These are phyloP conservation scores for Globisporangium splendens DNA, from an alignment of 352 stramenopile species.

Conservation along the genomic window DNA sequence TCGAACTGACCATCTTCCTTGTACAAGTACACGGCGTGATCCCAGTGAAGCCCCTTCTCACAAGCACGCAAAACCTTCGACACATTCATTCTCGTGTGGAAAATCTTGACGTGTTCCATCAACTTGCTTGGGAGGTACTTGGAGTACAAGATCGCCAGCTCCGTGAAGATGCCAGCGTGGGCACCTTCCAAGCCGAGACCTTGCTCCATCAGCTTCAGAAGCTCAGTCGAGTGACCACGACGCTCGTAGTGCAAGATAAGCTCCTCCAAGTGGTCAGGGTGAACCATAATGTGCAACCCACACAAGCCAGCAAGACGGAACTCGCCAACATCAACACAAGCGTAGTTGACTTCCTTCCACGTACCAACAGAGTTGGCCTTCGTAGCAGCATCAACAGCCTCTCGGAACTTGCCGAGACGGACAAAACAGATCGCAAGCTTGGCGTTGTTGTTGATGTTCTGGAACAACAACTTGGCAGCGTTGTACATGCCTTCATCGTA, in stretches of 20 bases:
- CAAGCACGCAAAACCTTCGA: constrained; percentile 97
- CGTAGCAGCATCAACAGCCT: constrained; percentile 98
- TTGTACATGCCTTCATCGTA: constrained; percentile 99
- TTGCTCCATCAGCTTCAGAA: constrained; percentile 98
- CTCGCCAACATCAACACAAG: constrained; percentile 97
- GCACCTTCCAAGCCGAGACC: constrained; percentile 98
- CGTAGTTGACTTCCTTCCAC: constrained; percentile 99
- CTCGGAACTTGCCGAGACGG: constrained; percentile 97
- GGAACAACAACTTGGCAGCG: constrained; percentile 98
- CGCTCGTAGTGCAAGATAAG: constrained; percentile 99
- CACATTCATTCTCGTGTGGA: constrained; percentile 99
- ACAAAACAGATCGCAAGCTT: constrained; percentile 99
- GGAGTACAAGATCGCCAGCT: constrained; percentile 99
- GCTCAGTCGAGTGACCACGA: constrained; percentile 94
- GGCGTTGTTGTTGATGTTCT: constrained; percentile 99
- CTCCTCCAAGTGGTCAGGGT: constrained; percentile 99
- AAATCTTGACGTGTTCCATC: constrained; percentile 99
- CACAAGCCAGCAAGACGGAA: constrained; percentile 97
- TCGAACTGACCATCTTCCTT: constrained; percentile 99
- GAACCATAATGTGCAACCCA: constrained; percentile 99
- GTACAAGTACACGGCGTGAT: constrained; percentile 99
- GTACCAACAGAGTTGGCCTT: constrained; percentile 99
- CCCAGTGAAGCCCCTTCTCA: constrained; percentile 98
- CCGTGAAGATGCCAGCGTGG: constrained; percentile 99
- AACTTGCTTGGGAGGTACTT: constrained; percentile 99